Base-by-base conservation (phyloP, 1,139 yeast genomes). In the Debaryomyces psychrophilus region DNA sequence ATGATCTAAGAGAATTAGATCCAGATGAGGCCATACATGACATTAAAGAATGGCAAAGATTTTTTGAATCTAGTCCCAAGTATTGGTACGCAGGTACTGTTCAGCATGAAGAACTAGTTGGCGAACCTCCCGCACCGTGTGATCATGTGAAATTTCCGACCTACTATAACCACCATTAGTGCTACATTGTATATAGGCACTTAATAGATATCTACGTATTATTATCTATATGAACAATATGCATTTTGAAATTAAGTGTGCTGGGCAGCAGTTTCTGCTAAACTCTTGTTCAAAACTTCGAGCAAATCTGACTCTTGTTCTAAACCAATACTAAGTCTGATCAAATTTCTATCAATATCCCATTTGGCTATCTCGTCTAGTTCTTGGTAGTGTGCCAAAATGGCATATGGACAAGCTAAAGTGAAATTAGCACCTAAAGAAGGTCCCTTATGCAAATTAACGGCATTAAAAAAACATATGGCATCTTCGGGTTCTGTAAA, bases 371-470 rank as follows among this genome's bases (percentile, higher is more conserved):
- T 85, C 63, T 86, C 92, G 50, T 89, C 95, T 49, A 90, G 69
- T 62, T 92, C 98, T 42, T 73, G 77, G 62, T 83, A 92, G 65
- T 93, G 97, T 0, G 97, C 97, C 50, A 93, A 75, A 41, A 93
- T 80, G 3, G 97, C 81, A 65, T 93, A 93, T 7, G 98, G 98
- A 60, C 96, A 90, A 4, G 90, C 92, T 57, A 92, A 73, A 0
- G 98, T 90, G 69, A 90, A 90, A 65, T 90, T 93, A 0, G 98
- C 90, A 4, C 98, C 98, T 55, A 93, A 76, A 14, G 96, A 87
- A 3, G 98, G 98, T 2, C 98, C 98, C 65, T 93, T 93, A 52
- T 93, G 89, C 47, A 92, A 70, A 42, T 79, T 74, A 41, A 88
- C 79, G 2, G 82, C 75, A 64, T 93, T 87, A 69, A 87, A 93